Evolutionary conservation across 805 yeast genomes (phyloP).

Genomic region (Danielia oregonensis): DNA sequence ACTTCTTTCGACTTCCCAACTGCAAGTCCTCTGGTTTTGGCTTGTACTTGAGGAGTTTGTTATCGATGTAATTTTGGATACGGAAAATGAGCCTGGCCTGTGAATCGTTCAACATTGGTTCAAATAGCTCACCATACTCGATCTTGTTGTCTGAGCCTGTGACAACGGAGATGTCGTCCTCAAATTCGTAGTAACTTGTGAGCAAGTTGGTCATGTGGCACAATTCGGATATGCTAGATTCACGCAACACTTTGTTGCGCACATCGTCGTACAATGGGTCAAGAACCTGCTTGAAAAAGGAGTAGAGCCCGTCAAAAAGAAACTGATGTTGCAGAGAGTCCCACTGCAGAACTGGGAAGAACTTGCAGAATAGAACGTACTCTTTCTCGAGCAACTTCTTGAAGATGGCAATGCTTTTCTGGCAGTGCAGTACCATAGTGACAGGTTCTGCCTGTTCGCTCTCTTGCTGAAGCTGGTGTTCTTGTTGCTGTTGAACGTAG

Average conservation of each 20-base stretch:
- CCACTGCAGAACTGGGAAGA: constrained; percentile 34
- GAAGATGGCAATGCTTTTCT: constrained; percentile 57
- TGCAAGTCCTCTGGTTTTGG: constrained; percentile 68
- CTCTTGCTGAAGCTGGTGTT: constrained; percentile 6
- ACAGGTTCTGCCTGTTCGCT: neutral
- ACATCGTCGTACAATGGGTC: constrained; percentile 77
- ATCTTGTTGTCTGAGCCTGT: constrained; percentile 21
- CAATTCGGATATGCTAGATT: constrained; percentile 59
- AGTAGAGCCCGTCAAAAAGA: constrained; percentile 35
- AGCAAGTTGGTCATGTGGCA: constrained; percentile 74
- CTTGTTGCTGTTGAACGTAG: constrained; percentile 33
- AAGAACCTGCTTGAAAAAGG: constrained; percentile 60
- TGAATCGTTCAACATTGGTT: constrained; percentile 69
- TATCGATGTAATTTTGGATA: constrained; percentile 69
- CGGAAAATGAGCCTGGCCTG: constrained; percentile 80
- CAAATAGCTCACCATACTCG: constrained; percentile 58
- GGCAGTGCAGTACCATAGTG: constrained; percentile 52
- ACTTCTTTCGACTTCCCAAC: constrained; percentile 42
- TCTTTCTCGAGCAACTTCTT: constrained; percentile 62
- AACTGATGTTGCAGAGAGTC: constrained; percentile 17
- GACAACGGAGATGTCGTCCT: constrained; percentile 32
- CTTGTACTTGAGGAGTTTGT: constrained; percentile 59
- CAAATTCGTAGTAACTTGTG: constrained; percentile 63
- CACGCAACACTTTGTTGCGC: constrained; percentile 66
- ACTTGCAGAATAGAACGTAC: constrained; percentile 49